Percentiles rank a stretch among this genome's conserved stretches.
Evolutionary conservation across 176 grass and related monocot species (phyloP).

Genomic region (Tillandsia fasciculata): DNA sequence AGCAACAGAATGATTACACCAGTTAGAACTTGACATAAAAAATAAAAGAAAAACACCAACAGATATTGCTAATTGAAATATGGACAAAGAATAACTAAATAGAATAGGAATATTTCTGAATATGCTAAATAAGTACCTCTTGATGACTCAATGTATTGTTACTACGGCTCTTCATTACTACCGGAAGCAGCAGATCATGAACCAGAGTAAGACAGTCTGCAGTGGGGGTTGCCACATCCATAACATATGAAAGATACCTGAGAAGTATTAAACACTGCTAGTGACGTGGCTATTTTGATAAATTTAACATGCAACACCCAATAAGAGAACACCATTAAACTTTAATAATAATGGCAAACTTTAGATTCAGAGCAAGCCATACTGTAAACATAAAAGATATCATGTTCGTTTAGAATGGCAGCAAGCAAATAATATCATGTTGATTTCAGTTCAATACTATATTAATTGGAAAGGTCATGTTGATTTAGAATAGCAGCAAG

Average conservation of each 20-base stretch:
- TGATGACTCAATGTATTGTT: slow-evolving; percentile 75
- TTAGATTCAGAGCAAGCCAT: not conserved
- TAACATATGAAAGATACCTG: slow-evolving; percentile 95
- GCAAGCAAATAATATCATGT: not conserved
- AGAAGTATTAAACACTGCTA: slow-evolving; percentile 5
- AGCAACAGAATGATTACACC: too few relatives aligned
- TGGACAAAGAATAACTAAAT: not conserved
- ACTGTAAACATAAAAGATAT: not conserved
- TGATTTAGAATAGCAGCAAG: not conserved
- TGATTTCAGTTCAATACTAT: not conserved
- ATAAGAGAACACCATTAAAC: not conserved
- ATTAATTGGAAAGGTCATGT: not conserved
- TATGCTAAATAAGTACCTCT: slow-evolving; percentile 52
- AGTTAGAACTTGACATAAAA: not conserved
- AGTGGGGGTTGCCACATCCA: slow-evolving; percentile 96
- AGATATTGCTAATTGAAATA: slow-evolving; percentile 1
- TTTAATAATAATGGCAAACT: not conserved
- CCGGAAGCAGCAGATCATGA: slow-evolving; percentile 78
- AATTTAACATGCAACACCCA: not conserved
- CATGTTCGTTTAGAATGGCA: not conserved
- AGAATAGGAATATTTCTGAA: slow-evolving; percentile 1
- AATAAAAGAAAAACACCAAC: slow-evolving; percentile 1
- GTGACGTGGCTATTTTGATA: not conserved
- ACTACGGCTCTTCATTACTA: slow-evolving; percentile 69
- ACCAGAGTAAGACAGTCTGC: slow-evolving; percentile 77